Base-by-base conservation (phyloP, 768 basidiomycete genomes). In the Suillus placidus region DNA sequence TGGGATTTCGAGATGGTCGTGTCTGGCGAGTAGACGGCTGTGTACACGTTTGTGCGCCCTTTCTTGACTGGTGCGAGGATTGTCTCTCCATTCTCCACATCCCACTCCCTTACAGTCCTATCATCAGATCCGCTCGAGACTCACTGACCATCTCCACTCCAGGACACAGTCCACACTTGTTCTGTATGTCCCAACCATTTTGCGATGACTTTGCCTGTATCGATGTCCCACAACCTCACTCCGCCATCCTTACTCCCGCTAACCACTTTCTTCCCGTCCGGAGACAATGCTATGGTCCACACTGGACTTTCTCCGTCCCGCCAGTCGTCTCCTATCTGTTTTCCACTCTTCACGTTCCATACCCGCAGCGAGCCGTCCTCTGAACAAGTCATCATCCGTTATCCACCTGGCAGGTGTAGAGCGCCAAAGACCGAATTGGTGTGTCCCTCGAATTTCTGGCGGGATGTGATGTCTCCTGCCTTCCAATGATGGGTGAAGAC, bases 391-490 rank as follows among this genome's bases (percentile, higher is more conserved):
- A 49, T 26, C 7, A 49, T 49, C 3, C 49, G 49, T 3, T 49
- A 3, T 14, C 23, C 23, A 1, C 6, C 49, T 49, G 49, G 49
- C 23, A 49, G 6, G 3, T 26, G 23, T 26, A 49, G 26, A 4
- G 7, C 49, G 6, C 23, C 23, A 0, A 0, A 1, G 49, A 49
- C 23, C 0, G 0, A 2, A 7, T 14, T 1, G 3, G 23, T 49
- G 23, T 49, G 49, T 49, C 49, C 49, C 6, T 49, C 6, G 14
- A 26, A 49, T 26, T 26, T 49, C 13, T 49, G 23, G 23, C 13
- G 1, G 1, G 49, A 23, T 0, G 2, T 49, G 6, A 49, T 49
- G 13, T 7, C 13, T 47, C 10, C n/a, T 26, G 23, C 0, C 2
- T 26, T 3, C 0, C 2, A 49, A 13, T 2, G 6, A 13, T 13